Evolutionary conservation across 2,329 filamentous ascomycete species (phyloP).

Genomic region (Hymenoscyphus infarciens): DNA sequence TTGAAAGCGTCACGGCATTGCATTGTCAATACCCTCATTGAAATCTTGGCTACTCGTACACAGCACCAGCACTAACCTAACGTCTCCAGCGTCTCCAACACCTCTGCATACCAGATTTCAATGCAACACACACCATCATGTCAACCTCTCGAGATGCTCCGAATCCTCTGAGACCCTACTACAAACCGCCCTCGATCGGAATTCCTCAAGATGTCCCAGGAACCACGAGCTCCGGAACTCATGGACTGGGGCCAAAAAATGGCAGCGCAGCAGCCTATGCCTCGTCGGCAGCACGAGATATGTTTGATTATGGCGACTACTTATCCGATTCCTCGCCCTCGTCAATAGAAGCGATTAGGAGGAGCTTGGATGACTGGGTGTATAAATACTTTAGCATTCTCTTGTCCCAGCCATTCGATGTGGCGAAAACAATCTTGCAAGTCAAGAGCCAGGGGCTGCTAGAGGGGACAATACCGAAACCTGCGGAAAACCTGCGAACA

Average conservation of each 20-base stretch:
- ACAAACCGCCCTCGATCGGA: constrained; percentile 63
- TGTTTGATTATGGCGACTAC: constrained; percentile 90
- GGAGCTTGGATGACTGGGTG: constrained; percentile 76
- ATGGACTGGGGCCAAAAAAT: constrained; percentile 34
- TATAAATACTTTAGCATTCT: constrained; percentile 91
- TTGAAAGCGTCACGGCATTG: not conserved
- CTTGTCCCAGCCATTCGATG: constrained; percentile 93
- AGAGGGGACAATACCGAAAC: constrained; percentile 20
- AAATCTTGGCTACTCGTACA: not conserved
- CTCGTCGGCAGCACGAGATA: constrained; percentile 69
- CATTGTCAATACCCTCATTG: not conserved
- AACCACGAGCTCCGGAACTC: constrained; percentile 35
- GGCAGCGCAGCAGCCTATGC: constrained; percentile 49
- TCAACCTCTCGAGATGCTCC: constrained; percentile 47
- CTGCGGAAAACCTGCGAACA: constrained; percentile 21
- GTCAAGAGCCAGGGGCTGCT: constrained; percentile 52
- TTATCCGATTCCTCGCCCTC: constrained; percentile 73
- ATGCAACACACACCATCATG: constrained; percentile 35
- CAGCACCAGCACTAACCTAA: not conserved
- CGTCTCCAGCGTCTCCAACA: not conserved
- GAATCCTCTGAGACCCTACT: constrained; percentile 59
- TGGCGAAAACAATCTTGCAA: constrained; percentile 90
- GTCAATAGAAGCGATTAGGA: constrained; percentile 68
- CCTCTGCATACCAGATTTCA: not conserved
- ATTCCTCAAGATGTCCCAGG: constrained; percentile 43